phyloP scores from a whole-genome alignment of 2,329 filamentous ascomycete genomes.

The Ophiostoma sp. region DNA sequence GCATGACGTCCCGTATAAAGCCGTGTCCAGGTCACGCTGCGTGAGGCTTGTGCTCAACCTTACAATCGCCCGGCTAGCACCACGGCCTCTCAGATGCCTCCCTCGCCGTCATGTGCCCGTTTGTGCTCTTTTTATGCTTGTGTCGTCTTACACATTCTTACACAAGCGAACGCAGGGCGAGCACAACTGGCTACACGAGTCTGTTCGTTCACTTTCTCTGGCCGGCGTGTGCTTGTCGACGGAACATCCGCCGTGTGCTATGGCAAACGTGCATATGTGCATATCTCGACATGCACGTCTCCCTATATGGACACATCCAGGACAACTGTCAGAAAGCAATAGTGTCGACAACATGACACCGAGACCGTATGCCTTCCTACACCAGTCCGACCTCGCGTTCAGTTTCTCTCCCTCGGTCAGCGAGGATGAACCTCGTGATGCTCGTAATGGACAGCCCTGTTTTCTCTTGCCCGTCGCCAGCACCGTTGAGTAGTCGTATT shows the following conservation, averaged over 20 bases:
- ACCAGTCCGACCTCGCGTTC: not conserved
- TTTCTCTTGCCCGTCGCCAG: not conserved
- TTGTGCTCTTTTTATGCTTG: not conserved
- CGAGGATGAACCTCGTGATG: not conserved
- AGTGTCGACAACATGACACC: not conserved
- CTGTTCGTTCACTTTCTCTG: too few species aligned
- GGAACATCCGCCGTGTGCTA: too few species aligned
- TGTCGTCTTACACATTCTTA: not conserved
- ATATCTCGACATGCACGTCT: not conserved
- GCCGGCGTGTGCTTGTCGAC: too few species aligned
- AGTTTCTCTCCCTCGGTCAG: not conserved
- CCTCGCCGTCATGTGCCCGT: conserved; percentile 10
- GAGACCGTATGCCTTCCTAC: not conserved
- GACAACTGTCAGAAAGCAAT: too few species aligned
- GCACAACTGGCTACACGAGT: not conserved
- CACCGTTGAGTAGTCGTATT: not conserved
- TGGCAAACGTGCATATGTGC: too few species aligned
- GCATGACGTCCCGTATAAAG: not conserved
- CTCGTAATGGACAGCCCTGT: not conserved
- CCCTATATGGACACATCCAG: not conserved
- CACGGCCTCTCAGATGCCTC: not conserved
- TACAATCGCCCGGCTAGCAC: not conserved
- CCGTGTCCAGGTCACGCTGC: conserved; percentile 4
- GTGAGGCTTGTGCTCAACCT: not conserved
- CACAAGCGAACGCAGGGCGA: conserved; percentile 1